Conservation (phyloP, 2,329 filamentous ascomycete genomes). For the Diaporthe humulicola region DNA sequence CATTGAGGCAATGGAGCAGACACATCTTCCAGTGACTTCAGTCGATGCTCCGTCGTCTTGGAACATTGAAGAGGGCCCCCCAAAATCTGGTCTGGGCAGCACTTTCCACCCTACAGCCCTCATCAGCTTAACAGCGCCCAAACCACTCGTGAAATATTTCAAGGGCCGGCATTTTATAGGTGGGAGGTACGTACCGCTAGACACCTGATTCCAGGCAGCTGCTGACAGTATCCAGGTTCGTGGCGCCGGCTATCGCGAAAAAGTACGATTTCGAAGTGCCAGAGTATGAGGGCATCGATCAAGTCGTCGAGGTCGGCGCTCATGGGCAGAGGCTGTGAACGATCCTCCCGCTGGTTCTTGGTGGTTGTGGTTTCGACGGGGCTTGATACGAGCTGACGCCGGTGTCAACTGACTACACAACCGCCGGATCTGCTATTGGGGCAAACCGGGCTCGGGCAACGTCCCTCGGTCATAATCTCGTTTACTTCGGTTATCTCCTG, state of each 20-base stretch:
- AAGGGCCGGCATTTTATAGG: constrained; percentile 92
- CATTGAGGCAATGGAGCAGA: constrained; percentile 81
- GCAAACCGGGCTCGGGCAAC: constrained; percentile 71
- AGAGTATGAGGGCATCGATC: constrained; percentile 86
- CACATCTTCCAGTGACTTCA: constrained; percentile 82
- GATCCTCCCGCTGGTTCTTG: neutral
- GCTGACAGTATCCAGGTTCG: constrained; percentile 70
- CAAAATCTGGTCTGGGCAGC: constrained; percentile 80
- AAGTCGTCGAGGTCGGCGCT: constrained; percentile 81
- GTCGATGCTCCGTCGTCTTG: constrained; percentile 96
- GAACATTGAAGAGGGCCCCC: constrained; percentile 91
- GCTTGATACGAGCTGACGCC: neutral
- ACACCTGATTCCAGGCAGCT: neutral
- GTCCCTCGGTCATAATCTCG: constrained; percentile 64
- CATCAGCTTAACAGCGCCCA: constrained; percentile 92
- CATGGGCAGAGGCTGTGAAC: constrained; percentile 66
- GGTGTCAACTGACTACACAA: constrained; percentile 65
- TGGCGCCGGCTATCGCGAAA: constrained; percentile 80
- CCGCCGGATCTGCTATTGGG: constrained; percentile 70
- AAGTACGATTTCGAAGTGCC: constrained; percentile 91
- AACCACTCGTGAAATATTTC: constrained; percentile 88
- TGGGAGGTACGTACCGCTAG: constrained; percentile 71
- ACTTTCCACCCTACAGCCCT: constrained; percentile 84
- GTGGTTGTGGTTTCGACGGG: constrained; percentile 4
- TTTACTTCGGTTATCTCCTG: constrained; percentile 54